Evolutionary conservation across 768 basidiomycete genomes (phyloP).

Genomic region (Kwoniella heveanensis): DNA sequence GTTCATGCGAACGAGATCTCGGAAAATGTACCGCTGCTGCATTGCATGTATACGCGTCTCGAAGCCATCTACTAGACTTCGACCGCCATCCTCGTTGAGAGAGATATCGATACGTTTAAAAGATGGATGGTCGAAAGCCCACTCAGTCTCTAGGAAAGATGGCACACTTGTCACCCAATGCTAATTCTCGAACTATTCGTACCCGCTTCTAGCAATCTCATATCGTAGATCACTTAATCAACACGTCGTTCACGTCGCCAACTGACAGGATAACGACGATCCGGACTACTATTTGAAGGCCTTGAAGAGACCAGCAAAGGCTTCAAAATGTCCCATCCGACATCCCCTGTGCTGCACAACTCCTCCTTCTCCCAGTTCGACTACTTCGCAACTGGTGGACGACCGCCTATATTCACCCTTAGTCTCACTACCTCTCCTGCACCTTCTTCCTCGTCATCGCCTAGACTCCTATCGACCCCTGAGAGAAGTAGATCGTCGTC

Average conservation of each 20-base stretch:
- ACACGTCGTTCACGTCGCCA: not conserved
- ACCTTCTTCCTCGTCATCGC: conserved; percentile 6
- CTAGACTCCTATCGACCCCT: conserved; percentile 13
- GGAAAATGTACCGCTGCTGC: not conserved
- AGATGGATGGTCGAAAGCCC: not conserved
- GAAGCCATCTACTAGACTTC: not conserved
- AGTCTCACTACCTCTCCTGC: conserved; percentile 11
- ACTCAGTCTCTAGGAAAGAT: not conserved
- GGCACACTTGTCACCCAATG: not conserved
- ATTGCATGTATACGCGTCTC: not conserved
- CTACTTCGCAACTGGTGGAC: conserved; percentile 24
- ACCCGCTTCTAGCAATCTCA: not conserved
- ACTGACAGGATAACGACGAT: not conserved
- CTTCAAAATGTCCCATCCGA: conserved; percentile 21
- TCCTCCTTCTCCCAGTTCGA: conserved; percentile 36
- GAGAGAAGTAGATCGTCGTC: conserved; percentile 5
- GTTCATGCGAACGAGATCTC: not conserved
- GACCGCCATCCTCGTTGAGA: not conserved
- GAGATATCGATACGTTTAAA: not conserved
- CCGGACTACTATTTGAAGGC: not conserved
- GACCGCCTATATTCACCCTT: conserved; percentile 17
- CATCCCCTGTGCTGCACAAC: conserved; percentile 32
- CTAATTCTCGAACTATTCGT: not conserved
- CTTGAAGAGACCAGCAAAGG: not conserved
- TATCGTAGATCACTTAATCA: not conserved